Evolutionary conservation across 208 protist species (phyloP), one percentile per base, ranked within the genome.

Genomic region (Acanthamoeba sp.): DNA sequence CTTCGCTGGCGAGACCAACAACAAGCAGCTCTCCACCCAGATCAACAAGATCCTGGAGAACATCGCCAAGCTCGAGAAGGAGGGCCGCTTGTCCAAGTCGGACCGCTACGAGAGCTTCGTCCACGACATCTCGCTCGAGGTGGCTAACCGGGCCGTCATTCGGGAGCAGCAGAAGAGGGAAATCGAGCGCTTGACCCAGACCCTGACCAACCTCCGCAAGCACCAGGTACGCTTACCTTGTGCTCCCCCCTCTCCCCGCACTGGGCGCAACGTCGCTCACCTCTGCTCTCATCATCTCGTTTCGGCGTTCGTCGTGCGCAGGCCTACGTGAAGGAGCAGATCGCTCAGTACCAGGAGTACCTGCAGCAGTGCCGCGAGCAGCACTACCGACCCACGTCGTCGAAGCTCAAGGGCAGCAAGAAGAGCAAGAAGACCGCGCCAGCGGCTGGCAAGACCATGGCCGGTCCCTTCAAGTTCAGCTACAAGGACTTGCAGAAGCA

Each of bases 61-160:
- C 55, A 42, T 97, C 2, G 94, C 95, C 52, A 94, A 94, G 42
- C 87, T 98, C 18, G 97, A 97, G 95, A 94, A 80, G 20, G 96
- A 93, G 22, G 94, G 91, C 36, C 71, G 97, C 10, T 71, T 97
- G 20, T 94, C 94, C 0, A 91, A 95, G 34, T 32, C 73, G 0
- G 93, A 97, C 38, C 92, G 94, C 10, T 98, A 98, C 71, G 95
- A 96, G 50, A 95, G 73, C 14, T 93, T 98, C 27, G 50, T 98
- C 16, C 95, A 96, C 20, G 96, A 95, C 66, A 96, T 98, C 27
- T 96, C 97, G 20, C 84, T 97, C 0, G 96, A 97, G 85, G 95
- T 97, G 27, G 95, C 95, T 18, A 97, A 97, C 62, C 62, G 95
- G 82, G 95, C 92, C 29, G 90, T 94, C 52, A 95, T 97, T 32